These are phyloP conservation scores for Chrysoporthe puriensis DNA, from an alignment of 2,329 filamentous ascomycete genomes.

Conservation along the genomic window DNA sequence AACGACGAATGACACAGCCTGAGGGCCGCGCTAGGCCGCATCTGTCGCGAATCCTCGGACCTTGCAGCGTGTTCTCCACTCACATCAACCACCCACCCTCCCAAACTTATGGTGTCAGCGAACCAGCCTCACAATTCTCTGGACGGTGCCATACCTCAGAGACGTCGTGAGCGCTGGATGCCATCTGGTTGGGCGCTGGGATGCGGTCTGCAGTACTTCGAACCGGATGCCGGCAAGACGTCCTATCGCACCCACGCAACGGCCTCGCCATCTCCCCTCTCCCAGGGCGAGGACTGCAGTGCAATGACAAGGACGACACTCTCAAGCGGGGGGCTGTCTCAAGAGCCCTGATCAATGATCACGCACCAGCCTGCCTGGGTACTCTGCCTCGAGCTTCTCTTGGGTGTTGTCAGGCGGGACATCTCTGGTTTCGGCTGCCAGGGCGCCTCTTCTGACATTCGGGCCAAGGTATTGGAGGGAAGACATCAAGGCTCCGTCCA, in stretches of 20 bases:
- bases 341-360: not conserved
- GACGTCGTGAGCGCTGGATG: too few relatives aligned
- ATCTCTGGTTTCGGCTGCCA: not conserved
- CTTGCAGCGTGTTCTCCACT: not conserved
- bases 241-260: not conserved
- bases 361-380: not conserved
- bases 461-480: too few relatives aligned
- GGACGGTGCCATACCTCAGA: not conserved
- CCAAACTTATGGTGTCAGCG: not conserved
- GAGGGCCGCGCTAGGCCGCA: too few relatives aligned
- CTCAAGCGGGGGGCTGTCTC: not conserved
- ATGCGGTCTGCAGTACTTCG: too few relatives aligned
- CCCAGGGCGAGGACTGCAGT: not conserved
- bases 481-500: too few relatives aligned
- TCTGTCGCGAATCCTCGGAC: too few relatives aligned
- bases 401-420: not conserved
- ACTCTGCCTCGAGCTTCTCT: not conserved
- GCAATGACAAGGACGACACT: too few relatives aligned
- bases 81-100: conserved; percentile 1
- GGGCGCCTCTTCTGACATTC: not conserved
- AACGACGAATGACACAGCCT: not conserved
- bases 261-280: not conserved
- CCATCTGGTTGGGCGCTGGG: not conserved
- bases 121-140: conserved; percentile 7
- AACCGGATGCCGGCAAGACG: not conserved